Conservation (phyloP, 768 basidiomycete genomes). For the Strobilomyces dryophilus region DNA sequence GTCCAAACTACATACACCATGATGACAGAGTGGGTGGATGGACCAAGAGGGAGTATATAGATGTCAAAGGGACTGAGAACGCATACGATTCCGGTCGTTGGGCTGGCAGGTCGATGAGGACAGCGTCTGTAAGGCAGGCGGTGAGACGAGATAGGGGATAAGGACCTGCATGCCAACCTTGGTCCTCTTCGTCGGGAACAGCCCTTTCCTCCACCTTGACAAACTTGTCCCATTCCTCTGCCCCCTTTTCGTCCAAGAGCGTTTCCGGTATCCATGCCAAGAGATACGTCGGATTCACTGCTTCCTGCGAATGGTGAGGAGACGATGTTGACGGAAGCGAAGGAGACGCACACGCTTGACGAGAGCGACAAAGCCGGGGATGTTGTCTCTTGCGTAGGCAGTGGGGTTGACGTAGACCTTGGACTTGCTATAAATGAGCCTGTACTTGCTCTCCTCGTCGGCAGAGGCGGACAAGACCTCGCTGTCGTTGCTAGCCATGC, state of each 20-base stretch:
- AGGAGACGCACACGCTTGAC: constrained; percentile 72
- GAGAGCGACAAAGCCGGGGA: constrained; percentile 88
- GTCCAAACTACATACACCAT: constrained; percentile 56
- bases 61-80: constrained; percentile 89
- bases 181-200: constrained; percentile 58
- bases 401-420: constrained; percentile 97
- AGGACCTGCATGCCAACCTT: constrained; percentile 44
- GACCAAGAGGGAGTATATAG: constrained; percentile 85
- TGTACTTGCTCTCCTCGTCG: constrained; percentile 58
- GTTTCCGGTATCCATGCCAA: constrained; percentile 94
- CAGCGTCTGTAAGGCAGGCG: constrained; percentile 52
- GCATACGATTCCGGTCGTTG: constrained; percentile 88
- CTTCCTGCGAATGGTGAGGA: constrained; percentile 48
- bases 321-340: constrained; percentile 1
- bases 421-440: constrained; percentile 85
- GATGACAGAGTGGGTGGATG: constrained; percentile 81
- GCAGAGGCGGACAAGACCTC: constrained; percentile 6
- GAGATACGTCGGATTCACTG: constrained; percentile 68
- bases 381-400: constrained; percentile 86
- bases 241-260: constrained; percentile 75
- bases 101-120: constrained; percentile 80
- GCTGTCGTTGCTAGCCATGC: constrained; percentile 24
- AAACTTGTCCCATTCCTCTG: constrained; percentile 88
- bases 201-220: constrained; percentile 74
- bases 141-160: constrained; percentile 2